Conservation (phyloP, 108 stramenopile species). For the Nitzschia palea region DNA sequence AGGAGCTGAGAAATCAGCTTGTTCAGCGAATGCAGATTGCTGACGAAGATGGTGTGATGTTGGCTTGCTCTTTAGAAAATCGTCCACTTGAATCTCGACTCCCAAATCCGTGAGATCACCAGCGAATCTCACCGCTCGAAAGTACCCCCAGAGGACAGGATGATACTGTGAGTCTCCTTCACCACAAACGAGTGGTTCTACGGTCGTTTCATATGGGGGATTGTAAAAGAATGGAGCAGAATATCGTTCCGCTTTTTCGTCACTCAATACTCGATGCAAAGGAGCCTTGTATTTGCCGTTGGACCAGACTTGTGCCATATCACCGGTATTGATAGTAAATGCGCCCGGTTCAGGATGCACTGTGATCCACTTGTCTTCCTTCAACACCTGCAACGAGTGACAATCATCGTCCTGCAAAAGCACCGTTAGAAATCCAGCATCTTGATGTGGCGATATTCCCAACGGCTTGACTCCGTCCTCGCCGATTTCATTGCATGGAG, state of each 20-base stretch:
- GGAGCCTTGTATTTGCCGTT: slow-evolving; percentile 88
- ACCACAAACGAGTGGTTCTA: slow-evolving; percentile 39
- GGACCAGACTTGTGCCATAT: slow-evolving; percentile 92
- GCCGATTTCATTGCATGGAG: slow-evolving; percentile 41
- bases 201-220: slow-evolving; percentile 67
- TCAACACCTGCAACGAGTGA: slow-evolving; percentile 75
- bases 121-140: slow-evolving; percentile 83
- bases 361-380: slow-evolving; percentile 67
- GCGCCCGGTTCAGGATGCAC: slow-evolving; percentile 77
- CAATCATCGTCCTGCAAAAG: slow-evolving; percentile 85
- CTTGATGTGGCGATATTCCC: slow-evolving; percentile 87
- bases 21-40: slow-evolving; percentile 48
- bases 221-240: slow-evolving; percentile 95
- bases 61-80: slow-evolving; percentile 17
- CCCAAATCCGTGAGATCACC: slow-evolving; percentile 85
- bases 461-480: slow-evolving; percentile 33
- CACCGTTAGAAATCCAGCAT: slow-evolving; percentile 91
- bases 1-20: slow-evolving; percentile 45
- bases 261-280: slow-evolving; percentile 86
- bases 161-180: slow-evolving; percentile 38
- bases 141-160: slow-evolving; percentile 75
- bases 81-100: slow-evolving; percentile 74
- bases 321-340: slow-evolving; percentile 94
- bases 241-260: slow-evolving; percentile 60
- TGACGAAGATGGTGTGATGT: slow-evolving; percentile 46